Evolutionary conservation across 495 filamentous ascomycete species (phyloP), one percentile per base, ranked within the genome.

Genomic region (Tuber brumale): DNA sequence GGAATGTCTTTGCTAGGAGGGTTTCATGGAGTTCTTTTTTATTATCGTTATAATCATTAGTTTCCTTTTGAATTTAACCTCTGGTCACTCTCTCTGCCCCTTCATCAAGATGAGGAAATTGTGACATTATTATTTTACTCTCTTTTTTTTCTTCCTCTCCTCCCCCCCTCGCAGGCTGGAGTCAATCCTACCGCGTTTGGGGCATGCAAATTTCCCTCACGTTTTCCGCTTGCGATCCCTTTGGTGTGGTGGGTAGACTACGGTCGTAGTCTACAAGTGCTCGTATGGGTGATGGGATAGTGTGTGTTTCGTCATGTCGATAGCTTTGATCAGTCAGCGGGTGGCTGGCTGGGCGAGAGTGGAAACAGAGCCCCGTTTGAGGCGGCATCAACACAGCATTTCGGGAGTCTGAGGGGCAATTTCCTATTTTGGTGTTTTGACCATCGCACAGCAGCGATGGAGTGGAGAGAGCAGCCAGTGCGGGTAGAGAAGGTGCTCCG

Each of bases 1-100:
- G 72, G 79, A 81, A 41, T 81, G 79, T 39, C 51, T 81, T 69
- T 81, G 74, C 48, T 81, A 81, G 79, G 31, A 44, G 57, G 51
- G 61, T 42, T 75, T 57, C n/a, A 43, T 70, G 77, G 71, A 70
- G 75, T 73, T 78, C 18, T 70, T 66, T 39, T 77, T 76, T 44
- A 66, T 76, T 66, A n/a, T n/a, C n/a, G 41, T 42, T 42, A 42
- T 42, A 8, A 42, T 42, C 8, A 8, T 10, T 10, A 0, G 9
- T 2, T 61, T 31, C 3, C 3, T 4, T 31, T 39, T 39, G 37
- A 4, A 2, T 31, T 61, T 31, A 27, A 61, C 27, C n/a, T 0
- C 51, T 27, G 10, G 1, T 57, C 7, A 23, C 48, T 57, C 48
- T n/a, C 48, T 57, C 48, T n/a, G 10, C 48, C 21, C 8, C 23